Evolutionary conservation across 306 rosid genomes (phyloP).

Genomic region (Cicer yamashitae): DNA sequence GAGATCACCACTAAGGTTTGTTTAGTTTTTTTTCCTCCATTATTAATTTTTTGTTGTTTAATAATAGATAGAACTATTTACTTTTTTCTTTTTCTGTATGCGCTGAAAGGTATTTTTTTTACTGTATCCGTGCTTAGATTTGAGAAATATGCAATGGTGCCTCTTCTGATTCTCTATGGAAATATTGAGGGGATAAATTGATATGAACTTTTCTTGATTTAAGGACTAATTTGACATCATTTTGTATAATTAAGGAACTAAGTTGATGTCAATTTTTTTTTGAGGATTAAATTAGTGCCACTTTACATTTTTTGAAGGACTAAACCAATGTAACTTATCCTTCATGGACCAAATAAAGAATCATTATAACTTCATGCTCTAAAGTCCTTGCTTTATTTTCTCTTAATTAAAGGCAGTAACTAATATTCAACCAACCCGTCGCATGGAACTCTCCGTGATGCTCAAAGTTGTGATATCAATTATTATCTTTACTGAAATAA

Average conservation of each 20-base stretch:
- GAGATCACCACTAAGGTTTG: constrained; percentile 79
- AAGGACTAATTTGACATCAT: not conserved
- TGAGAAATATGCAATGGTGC: constrained; percentile 17
- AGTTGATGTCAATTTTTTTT: not conserved
- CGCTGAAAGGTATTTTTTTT: not conserved
- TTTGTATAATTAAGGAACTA: not conserved
- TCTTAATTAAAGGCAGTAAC: not conserved
- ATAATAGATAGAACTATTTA: not conserved
- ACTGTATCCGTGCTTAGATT: constrained; percentile 4
- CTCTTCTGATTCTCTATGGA: constrained; percentile 10
- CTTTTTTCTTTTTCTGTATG: constrained; percentile 24
- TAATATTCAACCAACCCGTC: constrained; percentile 4
- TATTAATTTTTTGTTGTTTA: constrained; percentile 12
- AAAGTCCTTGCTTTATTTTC: constrained; percentile 7
- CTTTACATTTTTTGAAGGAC: not conserved
- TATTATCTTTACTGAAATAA: not conserved
- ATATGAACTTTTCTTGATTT: not conserved
- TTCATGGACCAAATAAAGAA: not conserved
- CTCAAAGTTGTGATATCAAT: constrained; percentile 16
- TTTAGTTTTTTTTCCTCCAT: constrained; percentile 36
- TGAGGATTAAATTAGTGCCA: not conserved
- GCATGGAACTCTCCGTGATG: constrained; percentile 25
- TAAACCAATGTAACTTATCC: not conserved
- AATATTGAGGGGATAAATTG: not conserved
- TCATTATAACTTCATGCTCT: not conserved